Evolutionary conservation across 805 yeast genomes (phyloP).

Genomic region (Candida khao-thaluensis): DNA sequence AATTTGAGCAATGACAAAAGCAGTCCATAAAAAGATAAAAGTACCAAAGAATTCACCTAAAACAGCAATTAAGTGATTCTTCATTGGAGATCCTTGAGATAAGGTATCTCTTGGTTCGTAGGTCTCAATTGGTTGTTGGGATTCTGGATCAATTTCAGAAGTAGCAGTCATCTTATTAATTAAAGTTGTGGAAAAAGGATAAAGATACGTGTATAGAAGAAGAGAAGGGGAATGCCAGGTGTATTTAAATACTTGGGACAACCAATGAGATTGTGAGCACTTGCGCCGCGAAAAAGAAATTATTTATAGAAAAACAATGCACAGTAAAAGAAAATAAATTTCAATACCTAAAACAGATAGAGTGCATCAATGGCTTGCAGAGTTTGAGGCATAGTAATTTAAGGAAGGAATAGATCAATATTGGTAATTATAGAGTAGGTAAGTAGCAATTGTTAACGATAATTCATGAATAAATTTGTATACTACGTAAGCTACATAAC

Average conservation of each 20-base stretch:
- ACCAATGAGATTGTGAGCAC: neutral
- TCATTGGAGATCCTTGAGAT: conserved; percentile 20
- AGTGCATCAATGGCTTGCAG: conserved; percentile 1
- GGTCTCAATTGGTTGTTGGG: conserved; percentile 25
- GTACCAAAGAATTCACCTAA: conserved; percentile 86
- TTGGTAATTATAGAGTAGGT: no score
- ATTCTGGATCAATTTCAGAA: conserved; percentile 25
- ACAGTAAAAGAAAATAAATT: conserved; percentile 5
- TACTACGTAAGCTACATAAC: no score
- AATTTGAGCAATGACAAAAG: conserved; percentile 78
- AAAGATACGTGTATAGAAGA: neutral
- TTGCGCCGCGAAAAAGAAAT: neutral
- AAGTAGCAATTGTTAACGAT: no score
- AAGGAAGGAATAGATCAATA: no score
- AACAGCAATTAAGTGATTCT: conserved; percentile 64
- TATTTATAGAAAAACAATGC: neutral
- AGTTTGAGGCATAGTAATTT: no score
- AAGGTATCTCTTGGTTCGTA: conserved; percentile 25
- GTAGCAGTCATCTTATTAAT: conserved; percentile 19
- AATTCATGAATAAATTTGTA: no score
- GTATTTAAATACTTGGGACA: conserved; percentile 3
- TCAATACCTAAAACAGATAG: conserved; percentile 1
- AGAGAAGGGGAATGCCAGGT: neutral
- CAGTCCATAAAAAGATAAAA: conserved; percentile 77
- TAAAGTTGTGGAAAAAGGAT: neutral